Conservation (phyloP, 805 yeast species). For the Wickerhamomyces ciferrii region DNA sequence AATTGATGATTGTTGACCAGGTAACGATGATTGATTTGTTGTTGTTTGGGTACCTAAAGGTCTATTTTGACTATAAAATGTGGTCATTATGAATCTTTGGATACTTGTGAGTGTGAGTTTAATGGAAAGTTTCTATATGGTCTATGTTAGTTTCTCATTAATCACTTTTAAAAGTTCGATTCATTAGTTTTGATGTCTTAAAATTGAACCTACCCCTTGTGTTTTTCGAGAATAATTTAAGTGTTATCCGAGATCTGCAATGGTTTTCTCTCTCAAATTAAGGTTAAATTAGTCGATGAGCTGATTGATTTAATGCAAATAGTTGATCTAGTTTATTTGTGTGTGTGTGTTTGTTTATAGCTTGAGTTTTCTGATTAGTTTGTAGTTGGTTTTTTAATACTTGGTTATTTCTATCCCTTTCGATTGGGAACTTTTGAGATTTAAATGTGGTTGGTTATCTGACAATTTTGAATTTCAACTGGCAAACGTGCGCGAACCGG, state of each 20-base stretch:
- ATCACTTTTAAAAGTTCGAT: not conserved
- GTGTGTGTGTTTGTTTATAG: too few relatives aligned
- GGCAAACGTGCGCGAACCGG: not conserved
- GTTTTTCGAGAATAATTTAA: not conserved
- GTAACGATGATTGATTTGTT: constrained; percentile 1
- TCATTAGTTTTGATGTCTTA: too few relatives aligned
- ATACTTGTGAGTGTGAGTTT: not conserved
- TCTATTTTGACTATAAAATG: not conserved
- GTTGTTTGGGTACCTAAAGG: not conserved
- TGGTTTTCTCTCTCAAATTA: too few relatives aligned
- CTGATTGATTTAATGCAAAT: too few relatives aligned
- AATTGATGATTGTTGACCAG: not conserved
- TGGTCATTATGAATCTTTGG: not conserved
- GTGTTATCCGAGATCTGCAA: not conserved
- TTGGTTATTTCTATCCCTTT: not conserved
- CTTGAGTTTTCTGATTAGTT: too few relatives aligned
- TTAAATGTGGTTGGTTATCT: not conserved
- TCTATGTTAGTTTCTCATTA: not conserved
- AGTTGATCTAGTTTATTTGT: too few relatives aligned
- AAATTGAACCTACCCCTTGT: not conserved
- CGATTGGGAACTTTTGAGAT: not conserved
- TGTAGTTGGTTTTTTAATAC: too few relatives aligned
- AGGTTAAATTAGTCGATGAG: too few relatives aligned
- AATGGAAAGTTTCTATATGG: not conserved
- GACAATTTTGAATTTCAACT: not conserved